Evolutionary conservation across 768 basidiomycete genomes (phyloP).

Genomic region (Suillus hirtellus): DNA sequence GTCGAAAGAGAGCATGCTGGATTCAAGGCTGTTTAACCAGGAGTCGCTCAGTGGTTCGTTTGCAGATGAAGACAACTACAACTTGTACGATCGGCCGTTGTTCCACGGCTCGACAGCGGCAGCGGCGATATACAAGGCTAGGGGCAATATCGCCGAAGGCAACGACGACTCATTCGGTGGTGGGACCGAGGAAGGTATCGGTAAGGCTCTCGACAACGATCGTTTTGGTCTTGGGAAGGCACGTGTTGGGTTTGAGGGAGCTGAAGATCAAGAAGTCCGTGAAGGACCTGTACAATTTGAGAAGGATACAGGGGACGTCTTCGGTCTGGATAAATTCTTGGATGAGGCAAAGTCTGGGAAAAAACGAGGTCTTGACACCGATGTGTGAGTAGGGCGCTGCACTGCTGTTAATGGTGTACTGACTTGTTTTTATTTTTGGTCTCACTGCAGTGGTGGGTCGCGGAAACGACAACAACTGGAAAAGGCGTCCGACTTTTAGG

Average conservation of each 20-base stretch:
- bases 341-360: constrained; percentile 96
- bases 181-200: constrained; percentile 94
- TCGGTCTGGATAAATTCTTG: constrained; percentile 95
- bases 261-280: constrained; percentile 76
- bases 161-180: constrained; percentile 93
- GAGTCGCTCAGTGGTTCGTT: constrained; percentile 82
- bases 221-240: constrained; percentile 89
- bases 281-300: constrained; percentile 99
- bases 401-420: constrained; percentile 3
- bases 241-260: constrained; percentile 88
- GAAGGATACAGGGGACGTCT: constrained; percentile 96
- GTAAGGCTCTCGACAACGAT: constrained; percentile 88
- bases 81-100: constrained; percentile 89
- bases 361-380: constrained; percentile 83
- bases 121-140: constrained; percentile 99
- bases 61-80: constrained; percentile 92
- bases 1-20: constrained; percentile 96
- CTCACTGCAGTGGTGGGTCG: constrained; percentile 47
- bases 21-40: constrained; percentile 96
- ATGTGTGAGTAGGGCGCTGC: constrained; percentile 49
- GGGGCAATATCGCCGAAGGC: constrained; percentile 80
- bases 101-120: constrained; percentile 97
- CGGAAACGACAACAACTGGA: constrained; percentile 73
- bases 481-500: constrained; percentile 50
- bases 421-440: constrained; percentile 2